These are phyloP conservation scores for Schizosaccharomyces cryophilus DNA, from an alignment of 805 yeast species.

Conservation along the genomic window DNA sequence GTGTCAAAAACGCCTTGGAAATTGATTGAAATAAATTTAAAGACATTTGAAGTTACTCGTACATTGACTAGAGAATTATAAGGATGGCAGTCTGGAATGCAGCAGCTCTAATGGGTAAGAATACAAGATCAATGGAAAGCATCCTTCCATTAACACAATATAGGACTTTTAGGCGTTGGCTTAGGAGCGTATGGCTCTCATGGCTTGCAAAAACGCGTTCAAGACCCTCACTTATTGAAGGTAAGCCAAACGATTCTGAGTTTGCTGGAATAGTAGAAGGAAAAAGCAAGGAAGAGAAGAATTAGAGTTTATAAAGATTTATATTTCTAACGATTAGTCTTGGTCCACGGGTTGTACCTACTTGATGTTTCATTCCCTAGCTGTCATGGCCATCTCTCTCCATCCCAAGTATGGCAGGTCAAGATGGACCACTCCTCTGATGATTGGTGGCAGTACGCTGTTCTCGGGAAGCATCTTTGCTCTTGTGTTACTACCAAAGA, in stretches of 20 bases:
- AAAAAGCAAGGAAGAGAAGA: not conserved
- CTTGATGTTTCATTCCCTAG: not conserved
- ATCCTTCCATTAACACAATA: not conserved
- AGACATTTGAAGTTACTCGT: no score
- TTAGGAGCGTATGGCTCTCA: conserved; percentile 1
- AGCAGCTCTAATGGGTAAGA: not conserved
- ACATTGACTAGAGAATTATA: not conserved
- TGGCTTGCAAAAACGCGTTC: conserved; percentile 1
- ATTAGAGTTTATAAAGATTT: not conserved
- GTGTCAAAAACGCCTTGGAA: no score
- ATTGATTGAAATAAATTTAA: no score
- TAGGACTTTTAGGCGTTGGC: conserved; percentile 1
- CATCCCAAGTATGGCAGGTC: not conserved
- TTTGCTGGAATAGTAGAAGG: no score
- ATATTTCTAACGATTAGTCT: not conserved
- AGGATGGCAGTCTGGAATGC: not conserved
- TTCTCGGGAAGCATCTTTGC: conserved; percentile 2
- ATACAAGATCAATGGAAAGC: not conserved
- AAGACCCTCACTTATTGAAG: conserved; percentile 2
- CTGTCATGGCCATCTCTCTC: conserved; percentile 1
- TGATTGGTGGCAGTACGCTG: not conserved
- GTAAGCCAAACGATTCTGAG: not conserved
- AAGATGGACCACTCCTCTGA: not conserved
- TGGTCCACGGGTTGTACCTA: conserved; percentile 1
- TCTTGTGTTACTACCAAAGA: not conserved